Base-by-base conservation (phyloP, 176 grass and related monocot species). In the Oryza nivara region DNA sequence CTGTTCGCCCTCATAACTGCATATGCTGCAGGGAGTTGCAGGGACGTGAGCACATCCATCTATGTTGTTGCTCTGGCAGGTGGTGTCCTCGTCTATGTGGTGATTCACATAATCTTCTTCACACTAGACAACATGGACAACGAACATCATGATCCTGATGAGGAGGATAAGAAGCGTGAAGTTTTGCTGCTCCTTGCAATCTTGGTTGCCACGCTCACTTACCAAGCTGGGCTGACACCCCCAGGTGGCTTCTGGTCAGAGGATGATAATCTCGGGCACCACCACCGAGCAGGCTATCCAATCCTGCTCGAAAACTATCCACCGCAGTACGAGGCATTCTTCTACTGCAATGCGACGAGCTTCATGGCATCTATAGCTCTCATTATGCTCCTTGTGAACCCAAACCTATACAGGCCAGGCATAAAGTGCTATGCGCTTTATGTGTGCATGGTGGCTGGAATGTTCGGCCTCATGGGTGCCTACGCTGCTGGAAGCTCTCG, bases 291-390 rank as follows among this genome's bases (percentile, higher is more conserved):
- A 0, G 90, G 90, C 9, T 69, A 32, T 44, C 80, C 90, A 4
- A 68, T 89, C 22, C 90, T 92, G 61, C 44, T 65, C 0, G 43
- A 86, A 25, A 76, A 68, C 75, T 80, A 76, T 7, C 72, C 30
- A 0, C 13, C 0, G 0, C 87, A 75, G 1, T 92, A 92, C 61
- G 56, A 15, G 1, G 75, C 80, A 11, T 92, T 84, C 79, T 92
- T 92, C 68, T 92, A 92, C 40, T 92, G 87, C 70, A 92, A 92
- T 0, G 84, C 87, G 0, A 17, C 85, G 13, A 90, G 87, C 73
- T 92, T 92, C 84, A 83, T 92, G 80, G 36, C 81, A 9, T 90
- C 91, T 1, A 28, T 92, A 0, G 70, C 85, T 10, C 58, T 92
- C 20, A 89, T 92, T 4, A 64, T 92, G 4, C 68, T 92, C 5